Evolutionary conservation across 225 moss, liverwort and hornwort genomes (phyloP).

Genomic region (Rhytidiadelphus loreus): DNA sequence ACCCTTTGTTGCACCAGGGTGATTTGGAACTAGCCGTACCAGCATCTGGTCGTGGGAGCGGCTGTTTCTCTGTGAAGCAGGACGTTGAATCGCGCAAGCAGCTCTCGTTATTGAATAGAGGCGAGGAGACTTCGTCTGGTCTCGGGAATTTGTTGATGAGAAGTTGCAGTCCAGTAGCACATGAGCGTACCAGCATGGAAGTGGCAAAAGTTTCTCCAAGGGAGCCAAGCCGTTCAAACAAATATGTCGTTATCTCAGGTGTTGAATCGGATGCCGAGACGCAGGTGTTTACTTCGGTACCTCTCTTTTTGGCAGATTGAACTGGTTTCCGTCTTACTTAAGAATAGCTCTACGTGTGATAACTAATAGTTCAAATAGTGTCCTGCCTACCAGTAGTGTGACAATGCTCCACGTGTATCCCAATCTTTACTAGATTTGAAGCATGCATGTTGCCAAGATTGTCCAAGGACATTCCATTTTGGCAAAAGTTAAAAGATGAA

Average conservation of each 20-base stretch:
- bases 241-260: neutral
- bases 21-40: conserved; percentile 1
- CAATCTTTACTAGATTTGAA: neutral
- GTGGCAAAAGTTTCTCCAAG: neutral
- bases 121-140: neutral
- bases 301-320: neutral
- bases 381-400: neutral
- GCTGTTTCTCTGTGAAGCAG: neutral
- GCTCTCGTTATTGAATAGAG: neutral
- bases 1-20: neutral
- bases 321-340: neutral
- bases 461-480: neutral
- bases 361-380: neutral
- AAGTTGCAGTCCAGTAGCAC: neutral
- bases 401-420: neutral
- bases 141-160: neutral
- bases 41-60: neutral
- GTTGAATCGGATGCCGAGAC: conserved; percentile 34
- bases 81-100: neutral
- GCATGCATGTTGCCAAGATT: neutral
- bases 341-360: neutral
- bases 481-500: neutral
- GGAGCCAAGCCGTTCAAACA: neutral
- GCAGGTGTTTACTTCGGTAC: conserved; percentile 10
- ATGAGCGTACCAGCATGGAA: neutral